Base-by-base conservation (phyloP, 331 rosid species). In the Erythrophleum ivorense region DNA sequence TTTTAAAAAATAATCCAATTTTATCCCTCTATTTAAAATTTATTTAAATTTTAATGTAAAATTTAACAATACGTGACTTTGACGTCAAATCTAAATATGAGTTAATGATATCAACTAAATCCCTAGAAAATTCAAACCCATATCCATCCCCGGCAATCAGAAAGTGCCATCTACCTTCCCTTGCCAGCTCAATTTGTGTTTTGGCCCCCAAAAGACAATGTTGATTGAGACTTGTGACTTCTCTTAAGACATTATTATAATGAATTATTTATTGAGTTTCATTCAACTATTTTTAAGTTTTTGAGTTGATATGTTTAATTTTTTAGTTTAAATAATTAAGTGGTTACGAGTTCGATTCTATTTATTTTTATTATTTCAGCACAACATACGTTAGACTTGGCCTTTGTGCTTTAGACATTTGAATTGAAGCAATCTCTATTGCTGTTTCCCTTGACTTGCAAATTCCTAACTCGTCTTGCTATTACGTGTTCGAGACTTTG, bases 401-500 rank as follows among this genome's bases (percentile, higher is more conserved):
- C 4, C 11, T 13, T 49, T 60, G 18, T 29, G 40, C 13, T 24
- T 60, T 31, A 16, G 5, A 31, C 43, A 15, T 63, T 33, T 6
- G 1, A 14, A 33, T 34, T 63, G 69, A 63, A 14, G 69, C 6
- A 45, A 45, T 63, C 69, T 0, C 15, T 9, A 58, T 21, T 9
- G 11, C 46, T 4, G 13, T 48, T 11, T 48, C 49, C 49, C 5
- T 45, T 45, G 49, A 48, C 52, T 10, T 48, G 52, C 52, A 48
- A 48, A 2, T 48, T 3, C 65, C 12, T 19, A 19, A 9, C 29
- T 21, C 15, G 9, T 10, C 7, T 24, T 15, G 29, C 71, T 14
- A 19, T 69, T 43, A 69, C 55, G n/a, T 69, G 74, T 43, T 45
- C 10, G n/a, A 69, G 2, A 21, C 38, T 69, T 43, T 69, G 54